These are phyloP conservation scores for Ascochyta rabiei DNA, from an alignment of 2,329 filamentous ascomycete genomes.

Conservation along the genomic window DNA sequence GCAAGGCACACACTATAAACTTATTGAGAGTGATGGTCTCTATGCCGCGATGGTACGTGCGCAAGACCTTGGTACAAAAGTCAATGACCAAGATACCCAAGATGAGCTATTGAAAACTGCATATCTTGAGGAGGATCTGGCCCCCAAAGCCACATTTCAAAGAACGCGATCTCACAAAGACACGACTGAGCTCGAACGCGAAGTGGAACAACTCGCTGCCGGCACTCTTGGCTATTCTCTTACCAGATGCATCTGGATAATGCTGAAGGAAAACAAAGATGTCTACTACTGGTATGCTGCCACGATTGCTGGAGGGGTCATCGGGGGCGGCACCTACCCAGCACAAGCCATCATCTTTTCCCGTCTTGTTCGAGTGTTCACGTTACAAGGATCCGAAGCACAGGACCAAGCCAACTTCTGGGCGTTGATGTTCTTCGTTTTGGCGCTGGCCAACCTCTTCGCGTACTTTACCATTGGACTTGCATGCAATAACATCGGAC, in stretches of 20 bases:
- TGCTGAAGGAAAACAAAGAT: slow-evolving; percentile 19
- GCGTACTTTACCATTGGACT: slow-evolving; percentile 60
- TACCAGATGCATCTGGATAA: slow-evolving; percentile 18
- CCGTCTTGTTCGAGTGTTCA: slow-evolving; percentile 23
- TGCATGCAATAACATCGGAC: slow-evolving; percentile 65
- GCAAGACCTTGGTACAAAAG: slow-evolving; percentile 35
- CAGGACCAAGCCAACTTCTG: slow-evolving; percentile 24
- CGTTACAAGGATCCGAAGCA: slow-evolving; percentile 18
- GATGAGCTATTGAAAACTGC: slow-evolving; percentile 5
- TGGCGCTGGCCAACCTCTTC: slow-evolving; percentile 24
- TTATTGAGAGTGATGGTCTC: slow-evolving; percentile 17
- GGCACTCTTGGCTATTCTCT: slow-evolving; percentile 17
- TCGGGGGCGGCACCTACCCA: slow-evolving; percentile 10
- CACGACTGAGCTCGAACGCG: neutral
- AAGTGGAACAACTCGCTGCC: slow-evolving; percentile 16
- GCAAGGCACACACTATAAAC: slow-evolving; percentile 35
- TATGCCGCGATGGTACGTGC: slow-evolving; percentile 28
- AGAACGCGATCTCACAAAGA: slow-evolving; percentile 15
- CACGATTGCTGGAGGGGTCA: slow-evolving; percentile 5
- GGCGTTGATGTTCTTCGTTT: slow-evolving; percentile 33
- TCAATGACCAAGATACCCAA: slow-evolving; percentile 1
- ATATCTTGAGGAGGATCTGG: neutral
- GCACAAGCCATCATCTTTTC: slow-evolving; percentile 26
- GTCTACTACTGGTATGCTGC: slow-evolving; percentile 12
- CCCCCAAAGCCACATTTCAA: slow-evolving; percentile 11